Conservation (phyloP, 2,329 filamentous ascomycete species). For the Scortechinia acanthostroma region DNA sequence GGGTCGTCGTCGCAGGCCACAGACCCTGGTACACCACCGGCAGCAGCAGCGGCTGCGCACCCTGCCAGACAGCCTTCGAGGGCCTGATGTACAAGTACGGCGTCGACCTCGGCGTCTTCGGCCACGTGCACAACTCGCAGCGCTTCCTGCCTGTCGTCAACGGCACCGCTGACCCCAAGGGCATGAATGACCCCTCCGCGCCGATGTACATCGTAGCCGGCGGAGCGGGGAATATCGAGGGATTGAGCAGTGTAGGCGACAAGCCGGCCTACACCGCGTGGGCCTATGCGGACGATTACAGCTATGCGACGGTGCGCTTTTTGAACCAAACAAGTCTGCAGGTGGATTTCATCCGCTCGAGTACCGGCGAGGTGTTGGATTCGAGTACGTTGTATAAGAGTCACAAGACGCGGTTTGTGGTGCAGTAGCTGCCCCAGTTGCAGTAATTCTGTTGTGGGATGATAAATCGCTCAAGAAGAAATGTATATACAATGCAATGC, state of each 20-base stretch:
- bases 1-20: constrained; percentile 37
- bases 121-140: constrained; percentile 51
- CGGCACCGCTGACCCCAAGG: constrained; percentile 21
- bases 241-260: constrained; percentile 28
- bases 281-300: constrained; percentile 41
- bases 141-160: constrained; percentile 34
- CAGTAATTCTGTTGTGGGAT: too few relatives aligned
- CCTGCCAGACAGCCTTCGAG: constrained; percentile 45
- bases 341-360: constrained; percentile 39
- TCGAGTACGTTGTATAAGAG: constrained; percentile 36
- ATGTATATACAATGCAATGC: too few relatives aligned
- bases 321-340: constrained; percentile 32
- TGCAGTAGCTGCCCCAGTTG: too few relatives aligned
- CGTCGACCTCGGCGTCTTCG: constrained; percentile 47
- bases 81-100: constrained; percentile 43
- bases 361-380: constrained; percentile 38
- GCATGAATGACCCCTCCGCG: constrained; percentile 24
- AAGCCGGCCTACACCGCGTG: constrained; percentile 34
- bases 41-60: constrained; percentile 19
- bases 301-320: constrained; percentile 38
- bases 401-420: constrained; percentile 34
- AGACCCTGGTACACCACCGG: constrained; percentile 36
- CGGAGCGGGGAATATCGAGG: constrained; percentile 48
- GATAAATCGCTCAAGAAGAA: too few relatives aligned
- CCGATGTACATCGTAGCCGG: constrained; percentile 13